phyloP scores from a whole-genome alignment of 192 early-diverging fungal genomes.

The Dissophora ornata region DNA sequence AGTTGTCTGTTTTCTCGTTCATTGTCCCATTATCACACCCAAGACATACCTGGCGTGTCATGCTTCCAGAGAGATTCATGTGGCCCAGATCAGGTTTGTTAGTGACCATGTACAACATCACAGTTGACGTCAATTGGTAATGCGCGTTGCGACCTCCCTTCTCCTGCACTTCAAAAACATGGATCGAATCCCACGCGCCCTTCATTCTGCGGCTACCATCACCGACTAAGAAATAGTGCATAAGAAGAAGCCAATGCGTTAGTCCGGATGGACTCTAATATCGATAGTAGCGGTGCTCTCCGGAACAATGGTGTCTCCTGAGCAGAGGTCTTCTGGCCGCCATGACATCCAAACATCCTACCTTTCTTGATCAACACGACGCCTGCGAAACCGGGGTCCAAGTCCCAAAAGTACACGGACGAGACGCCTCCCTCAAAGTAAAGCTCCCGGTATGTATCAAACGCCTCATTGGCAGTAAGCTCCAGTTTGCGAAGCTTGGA shows the following conservation, averaged over 20 bases:
- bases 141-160: constrained; percentile 80
- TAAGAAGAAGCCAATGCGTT: constrained; percentile 8
- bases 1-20: too few relatives aligned
- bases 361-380: constrained; percentile 97
- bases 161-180: constrained; percentile 93
- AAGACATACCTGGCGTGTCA: constrained; percentile 86
- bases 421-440: constrained; percentile 97
- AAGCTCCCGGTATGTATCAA: constrained; percentile 95
- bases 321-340: too few relatives aligned
- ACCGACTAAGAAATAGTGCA: constrained; percentile 53
- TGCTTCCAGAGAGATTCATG: constrained; percentile 89
- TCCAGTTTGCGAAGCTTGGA: constrained; percentile 89
- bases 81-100: constrained; percentile 71
- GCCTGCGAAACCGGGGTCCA: constrained; percentile 88
- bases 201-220: constrained; percentile 78
- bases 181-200: constrained; percentile 98
- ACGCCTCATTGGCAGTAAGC: constrained; percentile 92
- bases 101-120: constrained; percentile 93
- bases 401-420: constrained; percentile 96
- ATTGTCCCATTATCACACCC: too few relatives aligned
- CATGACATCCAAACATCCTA: too few relatives aligned
- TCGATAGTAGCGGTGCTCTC: neutral
- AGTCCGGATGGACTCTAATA: neutral
- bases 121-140: constrained; percentile 96
- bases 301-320: neutral